Base-by-base conservation (phyloP, 2,329 filamentous ascomycete genomes). In the Dothideomycetes sp. region DNA sequence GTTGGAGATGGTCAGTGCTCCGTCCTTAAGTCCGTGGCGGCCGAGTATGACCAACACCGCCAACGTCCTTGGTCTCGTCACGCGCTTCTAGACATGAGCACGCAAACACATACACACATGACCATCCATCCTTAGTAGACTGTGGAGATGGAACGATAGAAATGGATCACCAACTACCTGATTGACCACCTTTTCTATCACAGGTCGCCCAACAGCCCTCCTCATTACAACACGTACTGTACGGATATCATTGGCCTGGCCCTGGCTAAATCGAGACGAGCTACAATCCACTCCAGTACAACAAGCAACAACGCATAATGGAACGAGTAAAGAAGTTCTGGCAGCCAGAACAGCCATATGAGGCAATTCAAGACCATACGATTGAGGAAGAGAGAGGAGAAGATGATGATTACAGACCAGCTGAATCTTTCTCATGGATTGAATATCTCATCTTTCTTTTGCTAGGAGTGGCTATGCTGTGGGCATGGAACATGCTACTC, bases 401-500 rank as follows among this genome's bases (percentile, higher is more conserved):
- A 24, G 38, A 41, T 31, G 36, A 29, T 34, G 38, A 42, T 35
- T 17, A 22, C 12, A 22, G 33, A 14, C 22, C 34, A 4, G n/a
- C 15, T 7, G 27, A 34, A 10, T 19, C 33, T 27, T 94, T 94
- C 64, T 94, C 86, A 46, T 87, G 83, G 78, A 55, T 84, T 27
- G 84, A 93, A 58, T 98, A 96, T 62, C 66, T 64, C 51, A 80
- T 94, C 55, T 96, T 96, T 61, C 68, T 82, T 41, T 65, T 94
- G 37, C 68, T 96, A 18, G 91, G 91, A 37, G 72, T 94, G 41
- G 84, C 88, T 38, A 96, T 96, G 91, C 72, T 96, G 33, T 96
- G 89, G 89, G 87, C 89, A 40, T 96, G 89, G 89, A 96, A 96
- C 67, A 95, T 95, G 89, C 95, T 96, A 61, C 76, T 96, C 50